A percentile compares a stretch with the other conserved stretches of the same genome.
Conservation (phyloP, 129 eudicot species). For the Apium graveolens region DNA sequence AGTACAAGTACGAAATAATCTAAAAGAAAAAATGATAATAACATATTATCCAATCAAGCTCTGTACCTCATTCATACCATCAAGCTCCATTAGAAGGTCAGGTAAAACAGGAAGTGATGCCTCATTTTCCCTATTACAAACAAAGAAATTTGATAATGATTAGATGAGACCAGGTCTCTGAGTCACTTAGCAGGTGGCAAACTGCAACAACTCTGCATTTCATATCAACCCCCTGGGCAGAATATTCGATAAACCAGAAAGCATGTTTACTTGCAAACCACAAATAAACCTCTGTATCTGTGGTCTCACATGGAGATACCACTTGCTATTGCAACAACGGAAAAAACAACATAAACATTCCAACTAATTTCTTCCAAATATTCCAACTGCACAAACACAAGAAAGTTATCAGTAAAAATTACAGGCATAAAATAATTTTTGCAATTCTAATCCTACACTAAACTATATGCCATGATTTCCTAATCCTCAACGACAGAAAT, state of each 20-base stretch:
- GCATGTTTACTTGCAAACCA: neutral
- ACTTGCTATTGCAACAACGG: neutral
- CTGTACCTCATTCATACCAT: conserved; percentile 77
- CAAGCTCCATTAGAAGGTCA: conserved; percentile 84
- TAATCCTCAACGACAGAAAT: too few relatives aligned
- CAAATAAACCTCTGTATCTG: too few relatives aligned
- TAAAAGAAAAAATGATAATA: too few relatives aligned
- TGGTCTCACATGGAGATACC: neutral
- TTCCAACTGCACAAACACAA: too few relatives aligned
- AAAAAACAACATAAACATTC: neutral
- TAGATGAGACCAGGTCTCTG: neutral
- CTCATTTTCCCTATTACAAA: conserved; percentile 70
- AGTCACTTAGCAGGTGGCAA: neutral
- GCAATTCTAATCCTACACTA: too few relatives aligned
- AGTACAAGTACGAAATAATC: too few relatives aligned
- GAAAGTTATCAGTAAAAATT: too few relatives aligned
- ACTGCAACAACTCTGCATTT: neutral
- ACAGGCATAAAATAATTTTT: too few relatives aligned
- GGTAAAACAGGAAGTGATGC: conserved; percentile 96
- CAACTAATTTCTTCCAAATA: too few relatives aligned
- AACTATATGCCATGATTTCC: too few relatives aligned
- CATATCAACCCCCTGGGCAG: neutral
- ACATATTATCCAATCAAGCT: too few relatives aligned
- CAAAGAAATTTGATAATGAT: neutral
- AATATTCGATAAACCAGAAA: neutral